phyloP scores from a whole-genome alignment of 1,139 yeast species.

The Sugiyamaella novakii region DNA sequence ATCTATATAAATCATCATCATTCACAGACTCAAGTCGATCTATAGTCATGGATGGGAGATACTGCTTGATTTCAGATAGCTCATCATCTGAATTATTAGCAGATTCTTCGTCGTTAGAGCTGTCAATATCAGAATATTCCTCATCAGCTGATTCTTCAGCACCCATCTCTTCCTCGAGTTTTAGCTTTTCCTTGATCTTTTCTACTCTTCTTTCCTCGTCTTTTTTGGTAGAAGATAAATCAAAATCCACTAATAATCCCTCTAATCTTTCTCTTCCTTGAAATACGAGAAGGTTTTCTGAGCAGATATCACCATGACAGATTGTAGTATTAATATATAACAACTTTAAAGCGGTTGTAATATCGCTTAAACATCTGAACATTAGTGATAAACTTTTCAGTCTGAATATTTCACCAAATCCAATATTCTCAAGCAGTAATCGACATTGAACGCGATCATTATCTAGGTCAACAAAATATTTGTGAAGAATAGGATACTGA shows the following conservation, averaged over 20 bases:
- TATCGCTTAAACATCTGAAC: neutral
- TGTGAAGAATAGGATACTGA: neutral
- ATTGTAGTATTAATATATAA: neutral
- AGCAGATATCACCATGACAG: constrained; percentile 6
- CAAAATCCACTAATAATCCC: constrained; percentile 6
- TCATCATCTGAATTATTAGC: neutral
- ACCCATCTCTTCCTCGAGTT: neutral
- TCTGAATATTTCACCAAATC: neutral
- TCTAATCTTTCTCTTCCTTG: neutral
- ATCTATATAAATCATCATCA: neutral
- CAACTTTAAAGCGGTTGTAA: neutral
- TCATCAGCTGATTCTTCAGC: constrained; percentile 5
- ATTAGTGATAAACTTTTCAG: neutral
- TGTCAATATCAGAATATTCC: neutral
- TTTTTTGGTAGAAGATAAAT: neutral
- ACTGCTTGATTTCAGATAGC: neutral
- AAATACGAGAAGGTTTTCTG: constrained; percentile 3
- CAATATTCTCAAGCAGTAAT: neutral
- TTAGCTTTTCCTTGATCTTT: neutral
- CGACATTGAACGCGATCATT: constrained; percentile 4
- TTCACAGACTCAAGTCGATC: neutral
- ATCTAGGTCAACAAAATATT: constrained; percentile 1
- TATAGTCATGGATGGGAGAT: constrained; percentile 7
- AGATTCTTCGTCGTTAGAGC: neutral
- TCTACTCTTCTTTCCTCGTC: constrained; percentile 1